Base-by-base conservation (phyloP, 2,329 filamentous ascomycete species). In the Aspergillus clavatus region DNA sequence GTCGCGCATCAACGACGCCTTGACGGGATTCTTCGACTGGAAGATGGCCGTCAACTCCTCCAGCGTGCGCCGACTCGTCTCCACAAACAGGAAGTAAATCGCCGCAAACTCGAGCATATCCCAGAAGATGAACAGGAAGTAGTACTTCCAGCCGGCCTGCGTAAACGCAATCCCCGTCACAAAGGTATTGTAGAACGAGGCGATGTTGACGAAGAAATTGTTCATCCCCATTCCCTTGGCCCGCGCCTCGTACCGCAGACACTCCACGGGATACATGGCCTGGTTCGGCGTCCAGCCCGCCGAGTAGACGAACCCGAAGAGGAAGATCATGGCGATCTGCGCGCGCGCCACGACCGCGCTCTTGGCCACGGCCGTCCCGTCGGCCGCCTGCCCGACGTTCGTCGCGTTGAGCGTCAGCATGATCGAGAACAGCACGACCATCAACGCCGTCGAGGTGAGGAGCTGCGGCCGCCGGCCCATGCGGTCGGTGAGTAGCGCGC, bases 191-290 rank as follows among this genome's bases (percentile, higher is more conserved):
- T 76, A 63, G 29, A 76, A 64, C 29, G 67, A 72, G 19, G 69
- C 73, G 42, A 71, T 68, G 47, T 72, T 73, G 60, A 71, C 72
- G 59, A 65, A 72, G 55, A 67, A 70, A 33, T 67, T 72, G 57
- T 60, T 72, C 57, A 78, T 74, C 1, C 72, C 76, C 73, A 78
- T 78, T 12, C 77, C 77, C 66, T 80, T 80, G 35, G 74, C 77
- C 38, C 77, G 70, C 57, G 75, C 76, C 60, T 79, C 75, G 52
- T 75, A 79, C 21, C 69, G 72, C n/a, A 79, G 64, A 26, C 74
- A 73, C 55, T 80, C 77, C 24, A 78, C 75, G 0, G 76, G 76
- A 58, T 79, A 80, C 28, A 80, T 63, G 10, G 68, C 65, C 61
- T 73, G 70, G 12, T 73, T 63, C 0, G 72, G 71, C 5, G 72